Conservation (phyloP, 306 rosid species). For the Lathyrus oleraceus region DNA sequence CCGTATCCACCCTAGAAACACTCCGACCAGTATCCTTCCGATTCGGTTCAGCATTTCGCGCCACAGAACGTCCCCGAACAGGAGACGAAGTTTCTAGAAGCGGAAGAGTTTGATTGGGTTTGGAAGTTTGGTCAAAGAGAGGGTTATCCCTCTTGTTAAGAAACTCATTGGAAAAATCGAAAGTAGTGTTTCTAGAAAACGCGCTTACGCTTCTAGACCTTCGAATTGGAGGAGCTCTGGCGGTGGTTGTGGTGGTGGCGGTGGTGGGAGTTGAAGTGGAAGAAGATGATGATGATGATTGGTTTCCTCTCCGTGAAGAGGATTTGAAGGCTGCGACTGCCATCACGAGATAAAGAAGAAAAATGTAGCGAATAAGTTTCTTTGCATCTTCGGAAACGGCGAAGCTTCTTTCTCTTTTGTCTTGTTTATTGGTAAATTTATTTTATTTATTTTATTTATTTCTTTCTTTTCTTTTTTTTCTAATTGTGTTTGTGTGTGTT, state of each 20-base stretch:
- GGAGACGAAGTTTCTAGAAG: conserved; percentile 27
- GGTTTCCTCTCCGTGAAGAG: conserved; percentile 63
- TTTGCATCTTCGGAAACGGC: conserved; percentile 20
- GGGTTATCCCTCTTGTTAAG: conserved; percentile 87
- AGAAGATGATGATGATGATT: conserved; percentile 30
- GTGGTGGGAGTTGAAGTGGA: background rate
- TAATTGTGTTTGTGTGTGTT: background rate
- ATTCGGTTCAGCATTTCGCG: conserved; percentile 24
- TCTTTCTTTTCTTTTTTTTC: background rate
- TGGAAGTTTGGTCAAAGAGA: conserved; percentile 47
- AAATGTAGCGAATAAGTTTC: background rate
- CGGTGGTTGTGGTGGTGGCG: background rate
- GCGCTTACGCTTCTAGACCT: conserved; percentile 91
- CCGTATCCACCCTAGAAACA: conserved; percentile 46
- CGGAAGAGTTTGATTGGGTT: too few species aligned
- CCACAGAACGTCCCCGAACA: conserved; percentile 15
- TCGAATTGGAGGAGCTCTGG: conserved; percentile 55
- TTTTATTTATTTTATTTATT: background rate
- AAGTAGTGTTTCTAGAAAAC: conserved; percentile 40
- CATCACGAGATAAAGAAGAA: conserved; percentile 40
- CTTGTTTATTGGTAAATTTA: background rate
- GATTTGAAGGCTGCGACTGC: conserved; percentile 86
- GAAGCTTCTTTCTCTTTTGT: background rate
- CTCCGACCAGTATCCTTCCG: conserved; percentile 40
- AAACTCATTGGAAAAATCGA: conserved; percentile 51